Base-by-base conservation (phyloP, 2,329 filamentous ascomycete species). In the Fusarium sp. region DNA sequence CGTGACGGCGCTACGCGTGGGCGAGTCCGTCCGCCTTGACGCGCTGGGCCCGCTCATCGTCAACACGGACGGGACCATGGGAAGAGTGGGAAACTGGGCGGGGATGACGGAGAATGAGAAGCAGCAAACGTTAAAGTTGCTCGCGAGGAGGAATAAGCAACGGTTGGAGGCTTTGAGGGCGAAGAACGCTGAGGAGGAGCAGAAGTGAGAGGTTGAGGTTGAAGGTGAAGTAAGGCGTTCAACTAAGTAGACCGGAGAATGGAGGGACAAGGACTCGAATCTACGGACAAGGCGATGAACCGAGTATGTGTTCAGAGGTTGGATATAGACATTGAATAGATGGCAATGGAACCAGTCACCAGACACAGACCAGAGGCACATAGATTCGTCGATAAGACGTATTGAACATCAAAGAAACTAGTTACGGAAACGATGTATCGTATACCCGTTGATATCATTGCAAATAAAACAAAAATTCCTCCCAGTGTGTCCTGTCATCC, bases 41-140 rank as follows among this genome's bases (percentile, higher is more conserved):
- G 85, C 88, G 64, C 81, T 94, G 24, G 92, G 92, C 0, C 92
- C 92, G 3, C 83, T 94, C 72, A 91, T 94, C 2, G 89, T 94
- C 56, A 92, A 93, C 77, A 82, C 84, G 64, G 90, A 94, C 77
- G 92, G 92, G 21, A 89, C 89, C 10, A 78, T 94, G 70, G 89
- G 89, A 58, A 85, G 91, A 34, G 92, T 94, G 72, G 80, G 85
- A 36, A 94, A 94, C 77, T 94, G 92, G 92, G 83, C 81, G 10
- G 82, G 89, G 68, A 93, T 94, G 92, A 86, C 87, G 3, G 87
- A 88, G 26, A 84, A 88, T 8, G 92, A 94, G 83, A 84, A 83
- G 76, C 80, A 87, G 76, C 92, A 89, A 73, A 92, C 91, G 38
- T 69, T 94, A 76, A 83, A 89, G 45, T 80, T 93, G 47, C 75